phyloP scores from a whole-genome alignment of 1,284 basidiomycete species.

The Trametes versicolor region DNA sequence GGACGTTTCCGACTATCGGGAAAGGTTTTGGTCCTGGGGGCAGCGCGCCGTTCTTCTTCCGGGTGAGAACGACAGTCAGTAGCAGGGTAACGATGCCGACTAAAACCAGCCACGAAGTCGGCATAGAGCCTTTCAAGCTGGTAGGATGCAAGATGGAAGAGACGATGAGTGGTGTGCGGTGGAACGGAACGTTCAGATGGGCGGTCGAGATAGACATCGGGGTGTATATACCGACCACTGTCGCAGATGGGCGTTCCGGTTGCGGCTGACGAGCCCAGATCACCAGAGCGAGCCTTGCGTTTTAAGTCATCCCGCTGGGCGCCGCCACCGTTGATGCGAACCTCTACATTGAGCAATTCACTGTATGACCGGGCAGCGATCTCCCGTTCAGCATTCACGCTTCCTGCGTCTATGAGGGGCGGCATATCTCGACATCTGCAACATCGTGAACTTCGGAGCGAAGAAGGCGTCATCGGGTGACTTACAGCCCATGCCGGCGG shows the following conservation, averaged over 20 bases:
- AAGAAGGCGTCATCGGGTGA: neutral
- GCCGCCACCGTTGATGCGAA: neutral
- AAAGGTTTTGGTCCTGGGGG: conserved; percentile 75
- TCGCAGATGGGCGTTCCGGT: neutral
- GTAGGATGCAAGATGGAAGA: neutral
- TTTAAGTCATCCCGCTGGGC: neutral
- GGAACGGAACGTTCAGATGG: neutral
- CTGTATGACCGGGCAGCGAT: neutral
- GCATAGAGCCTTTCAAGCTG: neutral
- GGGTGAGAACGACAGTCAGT: conserved; percentile 28
- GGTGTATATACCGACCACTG: neutral
- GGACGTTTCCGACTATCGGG: conserved; percentile 68
- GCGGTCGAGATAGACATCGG: neutral
- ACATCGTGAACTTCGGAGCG: neutral
- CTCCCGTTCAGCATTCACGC: neutral
- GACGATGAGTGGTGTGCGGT: neutral
- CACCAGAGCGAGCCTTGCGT: neutral
- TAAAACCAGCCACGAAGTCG: neutral
- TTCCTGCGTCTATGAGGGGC: no score
- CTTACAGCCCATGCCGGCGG: neutral
- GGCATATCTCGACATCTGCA: no score
- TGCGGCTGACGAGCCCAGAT: neutral
- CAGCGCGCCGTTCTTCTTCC: conserved; percentile 21
- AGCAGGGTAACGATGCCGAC: conserved; percentile 23
- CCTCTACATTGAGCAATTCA: neutral